Evolutionary conservation across 2,329 filamentous ascomycete species (phyloP), one percentile per base, ranked within the genome.

Genomic region (Blumeriella jaapii): DNA sequence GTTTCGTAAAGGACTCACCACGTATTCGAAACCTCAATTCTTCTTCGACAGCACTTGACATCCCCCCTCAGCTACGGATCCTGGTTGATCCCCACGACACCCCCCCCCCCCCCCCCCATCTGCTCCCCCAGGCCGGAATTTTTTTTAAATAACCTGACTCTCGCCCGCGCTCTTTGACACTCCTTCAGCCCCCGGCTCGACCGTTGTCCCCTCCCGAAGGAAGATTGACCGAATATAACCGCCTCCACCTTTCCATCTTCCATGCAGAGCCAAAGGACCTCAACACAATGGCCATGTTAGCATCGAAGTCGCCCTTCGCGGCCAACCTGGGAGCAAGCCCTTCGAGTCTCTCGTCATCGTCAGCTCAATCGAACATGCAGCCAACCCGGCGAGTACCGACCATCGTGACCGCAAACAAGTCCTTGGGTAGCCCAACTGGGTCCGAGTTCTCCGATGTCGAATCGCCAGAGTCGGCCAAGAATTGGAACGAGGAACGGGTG

Each of bases 401-500:
- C 22, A 60, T 70, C 45, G 61, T 65, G 29, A 58, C 61, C 16
- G 50, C 65, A 12, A 63, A 66, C 40, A 71, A 79, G 41, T 62
- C 61, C 27, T 55, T 82, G 55, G 72, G 75, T 26, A 93, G 84
- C 55, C 86, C 87, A 28, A 94, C 86, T 46, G 84, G 93, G 54
- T 93, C 85, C 17, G 86, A 94, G 49, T 94, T 94, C 59, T 91
- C 84, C 15, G 86, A 93, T 47, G 69, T 72, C 50, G 84, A 89
- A 48, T 73, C 74, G 19, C 71, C 82, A 34, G 80, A 86, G 51
- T 75, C 78, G 4, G 75, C 82, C 47, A 80, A 78, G 71, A 80
- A 71, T 58, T 96, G 89, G 89, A 80, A 89, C 55, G 91, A 96
- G 62, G 81, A 87, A 48, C 78, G 78, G 48, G 91, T 98, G 18